Percentiles rank a stretch among this genome's conserved stretches.
phyloP scores from a whole-genome alignment of 2,329 filamentous ascomycete genomes.

The Berkeleyomyces basicola region DNA sequence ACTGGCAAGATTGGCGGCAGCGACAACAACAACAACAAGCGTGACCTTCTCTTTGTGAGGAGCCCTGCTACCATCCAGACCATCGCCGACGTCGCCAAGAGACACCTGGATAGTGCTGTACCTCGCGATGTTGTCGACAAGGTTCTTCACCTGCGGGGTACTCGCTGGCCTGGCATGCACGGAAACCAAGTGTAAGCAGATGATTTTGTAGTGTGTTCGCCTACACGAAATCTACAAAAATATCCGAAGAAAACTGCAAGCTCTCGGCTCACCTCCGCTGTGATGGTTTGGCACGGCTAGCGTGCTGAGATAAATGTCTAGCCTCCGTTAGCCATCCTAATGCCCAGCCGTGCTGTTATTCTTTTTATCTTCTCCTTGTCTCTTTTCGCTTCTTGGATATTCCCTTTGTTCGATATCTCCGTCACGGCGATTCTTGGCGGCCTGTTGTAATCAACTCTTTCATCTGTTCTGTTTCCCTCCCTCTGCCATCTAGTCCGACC shows the following conservation, averaged over 20 bases:
- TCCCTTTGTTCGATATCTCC: conserved; percentile 6
- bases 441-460: conserved; percentile 4
- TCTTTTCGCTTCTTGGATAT: conserved; percentile 1
- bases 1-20: conserved; percentile 18
- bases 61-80: conserved; percentile 1
- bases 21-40: conserved; percentile 18
- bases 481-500: neutral
- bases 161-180: conserved; percentile 5
- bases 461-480: neutral
- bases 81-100: conserved; percentile 2
- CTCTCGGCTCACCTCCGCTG: neutral
- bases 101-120: conserved; percentile 1
- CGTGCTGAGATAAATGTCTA: no score
- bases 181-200: neutral
- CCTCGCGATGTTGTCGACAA: conserved; percentile 2
- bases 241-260: neutral
- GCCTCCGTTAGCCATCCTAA: neutral
- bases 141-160: conserved; percentile 4
- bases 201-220: neutral
- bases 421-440: neutral
- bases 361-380: neutral
- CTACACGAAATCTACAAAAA: neutral
- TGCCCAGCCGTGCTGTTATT: neutral
- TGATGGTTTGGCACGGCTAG: no score
- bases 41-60: conserved; percentile 16